Evolutionary conservation across 306 rosid species (phyloP), one percentile per base, ranked within the genome.

Genomic region (Begonia fuchsioides): DNA sequence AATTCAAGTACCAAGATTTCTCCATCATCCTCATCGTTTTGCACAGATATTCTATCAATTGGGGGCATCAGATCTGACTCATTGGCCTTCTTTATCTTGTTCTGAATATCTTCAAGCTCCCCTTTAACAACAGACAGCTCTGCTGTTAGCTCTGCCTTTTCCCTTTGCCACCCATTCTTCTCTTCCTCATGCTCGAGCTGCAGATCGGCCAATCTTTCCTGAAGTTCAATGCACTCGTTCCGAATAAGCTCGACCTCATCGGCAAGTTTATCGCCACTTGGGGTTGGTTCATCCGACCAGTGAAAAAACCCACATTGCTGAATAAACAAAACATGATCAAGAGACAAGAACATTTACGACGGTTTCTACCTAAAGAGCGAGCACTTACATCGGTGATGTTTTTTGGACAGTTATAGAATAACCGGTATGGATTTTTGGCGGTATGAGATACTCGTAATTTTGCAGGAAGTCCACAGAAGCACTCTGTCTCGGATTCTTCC

Each of bases 361-460:
- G 4, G 35, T 26, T 32, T 38, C 51, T 56, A 44, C 12, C 18
- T 1, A 19, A 11, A 19, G 10, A 3, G 10, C 6, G 32, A 6
- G 17, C 15, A 26, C 53, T 46, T 56, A 56, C 56, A 15, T 15
- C 15, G 20, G 55, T 19, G 10, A 40, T 20, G 15, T 18, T 35
- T 55, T 43, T 50, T 14, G 64, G 55, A 50, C 55, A 49, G 20
- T 58, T 58, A 52, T 49, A 58, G 55, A 58, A 58, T 40, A 58
- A 13, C 49, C 63, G 49, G 44, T 12, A 39, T 17, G 55, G 50
- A 20, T 49, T 49, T 41, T 40, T 49, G 13, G 39, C 40, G 12
- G 55, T 58, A 0, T 8, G 15, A 49, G 55, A 58, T 20, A 41
- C 39, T 20, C 50, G 41, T 11, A 59, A 38, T 50, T 59, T 50